phyloP scores from a whole-genome alignment of 441 rosid species.

The Corymbia citriodora region DNA sequence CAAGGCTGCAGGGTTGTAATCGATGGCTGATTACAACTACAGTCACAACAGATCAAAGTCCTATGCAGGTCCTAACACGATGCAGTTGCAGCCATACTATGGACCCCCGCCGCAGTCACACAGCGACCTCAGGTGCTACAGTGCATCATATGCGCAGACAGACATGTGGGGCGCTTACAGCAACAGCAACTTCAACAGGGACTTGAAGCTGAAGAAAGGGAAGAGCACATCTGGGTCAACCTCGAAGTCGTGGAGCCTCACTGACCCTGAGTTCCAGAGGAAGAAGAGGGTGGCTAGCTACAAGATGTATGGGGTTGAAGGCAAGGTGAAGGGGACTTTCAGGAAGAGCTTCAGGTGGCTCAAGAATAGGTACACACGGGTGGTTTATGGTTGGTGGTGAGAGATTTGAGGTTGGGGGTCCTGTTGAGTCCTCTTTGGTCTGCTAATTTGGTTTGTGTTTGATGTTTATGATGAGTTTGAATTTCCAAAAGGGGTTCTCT shows the following conservation, averaged over 20 bases:
- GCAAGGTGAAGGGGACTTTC: slow-evolving; percentile 72
- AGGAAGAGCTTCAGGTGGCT: slow-evolving; percentile 84
- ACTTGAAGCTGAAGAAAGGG: slow-evolving; percentile 1
- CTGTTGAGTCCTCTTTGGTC: background rate
- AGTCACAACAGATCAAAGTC: background rate
- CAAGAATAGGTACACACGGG: slow-evolving; percentile 59
- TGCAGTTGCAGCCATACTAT: background rate
- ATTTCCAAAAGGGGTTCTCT: background rate
- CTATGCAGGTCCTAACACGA: background rate
- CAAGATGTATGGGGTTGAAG: slow-evolving; percentile 79
- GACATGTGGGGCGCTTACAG: background rate
- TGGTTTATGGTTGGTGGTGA: slow-evolving; percentile 84
- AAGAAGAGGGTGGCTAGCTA: slow-evolving; percentile 89
- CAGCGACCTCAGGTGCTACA: background rate
- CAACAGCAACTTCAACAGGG: background rate
- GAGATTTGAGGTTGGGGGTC: background rate
- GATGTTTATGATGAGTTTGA: background rate
- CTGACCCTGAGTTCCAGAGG: slow-evolving; percentile 78
- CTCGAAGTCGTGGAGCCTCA: slow-evolving; percentile 44
- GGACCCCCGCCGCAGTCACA: background rate
- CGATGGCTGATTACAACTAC: background rate
- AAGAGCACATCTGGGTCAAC: slow-evolving; percentile 20
- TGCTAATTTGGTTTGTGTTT: background rate
- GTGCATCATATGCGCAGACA: background rate
- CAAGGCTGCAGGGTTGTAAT: background rate